Percentiles rank a stretch among this genome's conserved stretches.
Conservation (phyloP, 169 alveolate species). For the Fabrea salina region DNA sequence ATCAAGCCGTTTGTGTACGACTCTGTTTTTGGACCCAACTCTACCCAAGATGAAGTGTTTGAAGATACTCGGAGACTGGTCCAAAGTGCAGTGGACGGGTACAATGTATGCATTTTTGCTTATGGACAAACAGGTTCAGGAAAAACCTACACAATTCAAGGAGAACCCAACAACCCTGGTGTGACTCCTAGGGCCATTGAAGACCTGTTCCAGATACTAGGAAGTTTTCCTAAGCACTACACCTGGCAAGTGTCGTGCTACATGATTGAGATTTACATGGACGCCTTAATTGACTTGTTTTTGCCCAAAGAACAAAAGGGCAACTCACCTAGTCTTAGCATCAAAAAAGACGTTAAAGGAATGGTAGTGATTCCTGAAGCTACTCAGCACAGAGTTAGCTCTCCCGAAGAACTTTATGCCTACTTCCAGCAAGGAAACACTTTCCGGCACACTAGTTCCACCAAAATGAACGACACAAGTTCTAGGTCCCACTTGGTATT, state of each 20-base stretch:
- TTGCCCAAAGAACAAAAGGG: slow-evolving; percentile 44
- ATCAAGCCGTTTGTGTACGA: slow-evolving; percentile 56
- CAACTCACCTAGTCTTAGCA: slow-evolving; percentile 56
- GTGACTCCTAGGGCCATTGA: slow-evolving; percentile 81
- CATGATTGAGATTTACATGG: slow-evolving; percentile 83
- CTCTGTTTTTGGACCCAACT: slow-evolving; percentile 48
- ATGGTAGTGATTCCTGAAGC: slow-evolving; percentile 59
- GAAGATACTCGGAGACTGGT: slow-evolving; percentile 70
- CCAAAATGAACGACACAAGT: slow-evolving; percentile 86
- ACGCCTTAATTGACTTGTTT: slow-evolving; percentile 68
- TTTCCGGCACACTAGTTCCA: slow-evolving; percentile 70
- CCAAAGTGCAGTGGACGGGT: slow-evolving; percentile 82
- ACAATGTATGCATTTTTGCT: slow-evolving; percentile 87
- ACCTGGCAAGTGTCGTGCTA: slow-evolving; percentile 64
- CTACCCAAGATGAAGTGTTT: slow-evolving; percentile 68
- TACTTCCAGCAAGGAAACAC: slow-evolving; percentile 57
- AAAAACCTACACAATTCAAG: slow-evolving; percentile 90
- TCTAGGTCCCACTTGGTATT: slow-evolving; percentile 87
- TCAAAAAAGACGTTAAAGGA: slow-evolving; percentile 61
- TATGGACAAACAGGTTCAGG: slow-evolving; percentile 94
- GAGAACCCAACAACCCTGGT: slow-evolving; percentile 76
- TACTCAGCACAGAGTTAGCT: slow-evolving; percentile 31
- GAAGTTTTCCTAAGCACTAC: slow-evolving; percentile 55
- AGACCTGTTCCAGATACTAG: slow-evolving; percentile 64
- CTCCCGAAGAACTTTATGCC: slow-evolving; percentile 44